These are phyloP conservation scores for Metschnikowia gelsemii DNA, from an alignment of 805 yeast species.

Conservation along the genomic window DNA sequence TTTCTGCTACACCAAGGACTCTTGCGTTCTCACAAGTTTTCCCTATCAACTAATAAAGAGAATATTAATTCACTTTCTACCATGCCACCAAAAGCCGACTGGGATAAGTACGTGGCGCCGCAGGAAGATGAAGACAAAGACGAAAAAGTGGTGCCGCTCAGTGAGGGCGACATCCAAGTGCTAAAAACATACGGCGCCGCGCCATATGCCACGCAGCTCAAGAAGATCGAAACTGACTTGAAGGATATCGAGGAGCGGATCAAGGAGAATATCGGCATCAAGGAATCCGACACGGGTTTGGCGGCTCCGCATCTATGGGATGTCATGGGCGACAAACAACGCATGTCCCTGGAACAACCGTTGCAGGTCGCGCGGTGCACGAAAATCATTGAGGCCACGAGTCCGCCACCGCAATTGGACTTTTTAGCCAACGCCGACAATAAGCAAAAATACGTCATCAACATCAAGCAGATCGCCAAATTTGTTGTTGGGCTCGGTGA, in stretches of 20 bases:
- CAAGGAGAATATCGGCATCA: conserved; percentile 90
- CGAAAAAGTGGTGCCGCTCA: conserved; percentile 78
- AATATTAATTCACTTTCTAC: background rate
- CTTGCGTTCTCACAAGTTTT: too few species aligned
- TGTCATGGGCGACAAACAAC: conserved; percentile 90
- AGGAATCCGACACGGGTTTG: conserved; percentile 96
- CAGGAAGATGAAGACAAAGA: conserved; percentile 61
- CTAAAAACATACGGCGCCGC: conserved; percentile 97
- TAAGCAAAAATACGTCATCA: conserved; percentile 89
- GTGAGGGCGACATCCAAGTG: conserved; percentile 97
- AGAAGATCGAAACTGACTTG: conserved; percentile 82
- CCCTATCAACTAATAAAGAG: too few species aligned
- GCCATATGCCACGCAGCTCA: conserved; percentile 82
- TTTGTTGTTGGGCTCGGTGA: conserved; percentile 97
- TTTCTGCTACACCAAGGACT: too few species aligned
- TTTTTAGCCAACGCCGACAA: conserved; percentile 63
- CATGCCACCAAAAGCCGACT: conserved; percentile 97
- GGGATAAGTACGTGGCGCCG: conserved; percentile 97
- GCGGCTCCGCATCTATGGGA: conserved; percentile 98
- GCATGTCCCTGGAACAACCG: conserved; percentile 92
- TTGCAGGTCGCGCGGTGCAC: conserved; percentile 98
- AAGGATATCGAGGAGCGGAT: conserved; percentile 81
- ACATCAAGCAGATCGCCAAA: conserved; percentile 96
- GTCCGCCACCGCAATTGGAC: conserved; percentile 34
- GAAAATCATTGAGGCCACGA: conserved; percentile 76